A percentile compares a stretch with the other conserved stretches of the same genome.
Conservation (phyloP, 768 basidiomycete genomes). For the Termitomyces eurrhizus region DNA sequence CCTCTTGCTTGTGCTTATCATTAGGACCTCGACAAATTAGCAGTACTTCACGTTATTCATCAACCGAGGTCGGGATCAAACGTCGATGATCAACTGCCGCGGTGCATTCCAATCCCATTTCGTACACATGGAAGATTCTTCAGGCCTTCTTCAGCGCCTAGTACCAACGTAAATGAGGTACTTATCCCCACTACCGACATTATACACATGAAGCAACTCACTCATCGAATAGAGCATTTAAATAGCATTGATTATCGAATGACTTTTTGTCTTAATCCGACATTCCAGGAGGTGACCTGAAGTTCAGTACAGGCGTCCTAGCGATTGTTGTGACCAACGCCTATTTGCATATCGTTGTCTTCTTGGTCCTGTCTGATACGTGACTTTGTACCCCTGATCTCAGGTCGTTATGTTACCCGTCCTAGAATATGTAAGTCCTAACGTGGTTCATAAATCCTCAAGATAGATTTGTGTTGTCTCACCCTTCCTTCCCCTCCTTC, state of each 20-base stretch:
- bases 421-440: not conserved
- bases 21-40: not conserved
- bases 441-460: not conserved
- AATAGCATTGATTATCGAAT: not conserved
- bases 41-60: not conserved
- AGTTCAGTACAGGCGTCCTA: not conserved
- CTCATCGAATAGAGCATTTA: not conserved
- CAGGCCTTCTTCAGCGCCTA: not conserved
- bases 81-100: not conserved
- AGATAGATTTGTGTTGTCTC: not conserved
- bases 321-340: no score
- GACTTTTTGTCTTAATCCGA: not conserved
- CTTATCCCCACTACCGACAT: not conserved
- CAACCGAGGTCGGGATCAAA: not conserved
- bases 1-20: not conserved
- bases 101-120: not conserved
- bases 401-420: not conserved
- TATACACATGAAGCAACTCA: not conserved
- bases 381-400: not conserved
- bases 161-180: not conserved
- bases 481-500: not conserved
- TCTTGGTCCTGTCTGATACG: not conserved
- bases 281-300: not conserved
- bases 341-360: not conserved
- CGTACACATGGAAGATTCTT: not conserved